Evolutionary conservation across 495 filamentous ascomycete genomes (phyloP).

Genomic region (Chaetomidium leptoderma): DNA sequence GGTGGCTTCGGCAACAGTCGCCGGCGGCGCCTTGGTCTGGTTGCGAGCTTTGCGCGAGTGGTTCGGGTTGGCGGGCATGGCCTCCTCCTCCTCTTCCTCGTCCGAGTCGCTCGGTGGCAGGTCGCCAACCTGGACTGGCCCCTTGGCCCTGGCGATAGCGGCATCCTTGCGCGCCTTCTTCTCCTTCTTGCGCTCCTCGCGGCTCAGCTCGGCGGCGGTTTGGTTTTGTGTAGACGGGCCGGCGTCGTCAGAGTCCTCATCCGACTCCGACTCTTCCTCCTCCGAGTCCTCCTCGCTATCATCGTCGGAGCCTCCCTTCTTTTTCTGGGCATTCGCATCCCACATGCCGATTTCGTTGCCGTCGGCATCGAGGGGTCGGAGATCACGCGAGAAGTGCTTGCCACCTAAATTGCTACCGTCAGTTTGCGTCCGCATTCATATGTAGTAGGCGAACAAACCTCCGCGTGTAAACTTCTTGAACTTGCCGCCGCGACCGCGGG

Average conservation of each 20-base stretch:
- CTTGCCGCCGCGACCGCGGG: conserved; percentile 80
- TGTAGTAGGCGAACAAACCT: conserved; percentile 49
- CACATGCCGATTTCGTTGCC: conserved; percentile 76
- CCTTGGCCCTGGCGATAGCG: conserved; percentile 66
- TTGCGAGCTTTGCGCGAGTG: conserved; percentile 68
- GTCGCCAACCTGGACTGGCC: conserved; percentile 71
- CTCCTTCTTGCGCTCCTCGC: conserved; percentile 81
- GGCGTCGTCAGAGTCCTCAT: conserved; percentile 27
- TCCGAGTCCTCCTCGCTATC: conserved; percentile 47
- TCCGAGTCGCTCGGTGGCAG: conserved; percentile 67
- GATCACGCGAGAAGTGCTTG: conserved; percentile 88
- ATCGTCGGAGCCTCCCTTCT: conserved; percentile 27
- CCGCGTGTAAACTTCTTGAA: conserved; percentile 90
- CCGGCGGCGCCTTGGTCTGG: conserved; percentile 38
- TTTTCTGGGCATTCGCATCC: conserved; percentile 44
- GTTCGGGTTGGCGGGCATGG: conserved; percentile 84
- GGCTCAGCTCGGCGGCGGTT: conserved; percentile 54
- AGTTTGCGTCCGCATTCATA: background rate
- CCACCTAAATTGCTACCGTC: conserved; percentile 59
- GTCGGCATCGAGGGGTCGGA: conserved; percentile 79
- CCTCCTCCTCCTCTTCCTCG: conserved; percentile 55
- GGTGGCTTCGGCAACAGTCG: conserved; percentile 44
- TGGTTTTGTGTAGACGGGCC: conserved; percentile 28
- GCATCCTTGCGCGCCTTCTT: conserved; percentile 91
- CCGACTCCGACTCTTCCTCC: conserved; percentile 46